Base-by-base conservation (phyloP, 495 filamentous ascomycete species). In the Trichocladium antarcticum region DNA sequence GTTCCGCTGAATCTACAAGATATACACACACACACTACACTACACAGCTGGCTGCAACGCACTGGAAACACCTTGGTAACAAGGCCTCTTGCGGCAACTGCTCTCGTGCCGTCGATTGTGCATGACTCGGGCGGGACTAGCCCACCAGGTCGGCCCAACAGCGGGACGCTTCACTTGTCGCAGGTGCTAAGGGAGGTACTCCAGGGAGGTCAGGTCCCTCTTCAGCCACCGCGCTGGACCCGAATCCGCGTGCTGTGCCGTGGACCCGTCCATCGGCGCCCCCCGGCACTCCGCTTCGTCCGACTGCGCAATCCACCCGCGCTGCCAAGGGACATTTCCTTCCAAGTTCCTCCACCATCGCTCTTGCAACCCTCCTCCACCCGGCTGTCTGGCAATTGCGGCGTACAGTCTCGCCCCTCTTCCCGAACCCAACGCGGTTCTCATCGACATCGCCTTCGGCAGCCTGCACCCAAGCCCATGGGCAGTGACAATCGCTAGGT, bases 401-500 rank as follows among this genome's bases (percentile, higher is more conserved):
- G 19, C 36, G 27, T 5, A 54, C 32, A 12, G 14, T 17, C 15
- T 16, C 2, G 31, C 38, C 37, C 29, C 14, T 14, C 1, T 16
- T 20, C 28, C 31, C 14, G 2, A 36, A 19, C 28, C 37, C 6
- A 35, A 5, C 19, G 34, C 10, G 38, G 24, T 8, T 4, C 24
- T 27, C 28, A 42, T 29, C 22, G 8, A 22, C 28, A 15, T 34
- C 24, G 37, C 40, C 36, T 27, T 31, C 27, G 31, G 17, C 20
- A 35, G 24, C 38, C 24, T 31, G 41, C 24, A 36, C 20, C 21
- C 43, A 28, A 32, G 69, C 60, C 65, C 67, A 75, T 76, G 73
- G 63, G 61, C 68, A 62, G 66, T 60, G 62, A 66, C 59, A 65
- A 63, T 59, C 65, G 60, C 53, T 74, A 73, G 66, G 43, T 56